phyloP scores from a whole-genome alignment of 2,329 filamentous ascomycete species.

The Penicillium sp. region DNA sequence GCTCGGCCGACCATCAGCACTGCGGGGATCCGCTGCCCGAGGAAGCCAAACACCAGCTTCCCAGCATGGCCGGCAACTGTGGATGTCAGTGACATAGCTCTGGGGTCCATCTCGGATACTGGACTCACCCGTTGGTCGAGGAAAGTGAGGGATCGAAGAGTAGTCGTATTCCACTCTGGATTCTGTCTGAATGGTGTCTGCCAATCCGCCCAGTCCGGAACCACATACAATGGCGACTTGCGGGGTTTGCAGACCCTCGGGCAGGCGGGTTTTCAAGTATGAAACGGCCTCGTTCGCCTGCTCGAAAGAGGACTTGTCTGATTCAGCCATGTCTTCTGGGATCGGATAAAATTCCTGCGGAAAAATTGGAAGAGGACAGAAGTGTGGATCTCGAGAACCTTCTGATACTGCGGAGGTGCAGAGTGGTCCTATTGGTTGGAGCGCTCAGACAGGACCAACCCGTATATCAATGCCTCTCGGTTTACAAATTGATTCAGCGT shows the following conservation, averaged over 20 bases:
- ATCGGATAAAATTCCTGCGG: neutral
- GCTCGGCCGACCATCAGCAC: conserved; percentile 64
- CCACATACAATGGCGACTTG: conserved; percentile 64
- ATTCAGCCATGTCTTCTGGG: conserved; percentile 12
- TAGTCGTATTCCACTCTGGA: conserved; percentile 57
- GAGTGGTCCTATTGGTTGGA: conserved; percentile 8
- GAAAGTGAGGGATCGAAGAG: conserved; percentile 60
- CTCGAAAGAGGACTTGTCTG: conserved; percentile 23
- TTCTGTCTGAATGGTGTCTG: conserved; percentile 53
- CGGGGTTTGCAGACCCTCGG: conserved; percentile 51
- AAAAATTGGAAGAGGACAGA: neutral
- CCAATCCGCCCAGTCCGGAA: conserved; percentile 62
- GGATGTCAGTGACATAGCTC: conserved; percentile 8
- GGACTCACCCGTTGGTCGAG: conserved; percentile 55
- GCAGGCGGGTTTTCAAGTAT: conserved; percentile 52
- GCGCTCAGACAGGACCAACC: neutral
- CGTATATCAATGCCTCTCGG: neutral
- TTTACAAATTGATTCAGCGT: neutral
- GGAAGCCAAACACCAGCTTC: conserved; percentile 62
- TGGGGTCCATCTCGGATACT: neutral
- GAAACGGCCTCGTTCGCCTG: conserved; percentile 49
- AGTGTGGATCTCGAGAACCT: conserved; percentile 10
- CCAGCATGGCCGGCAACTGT: conserved; percentile 60
- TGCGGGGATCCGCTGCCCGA: conserved; percentile 56
- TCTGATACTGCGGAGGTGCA: conserved; percentile 15